A percentile compares a stretch with the other conserved stretches of the same genome.
phyloP scores from a whole-genome alignment of 2,329 filamentous ascomycete species.

The Calonectria pteridis region DNA sequence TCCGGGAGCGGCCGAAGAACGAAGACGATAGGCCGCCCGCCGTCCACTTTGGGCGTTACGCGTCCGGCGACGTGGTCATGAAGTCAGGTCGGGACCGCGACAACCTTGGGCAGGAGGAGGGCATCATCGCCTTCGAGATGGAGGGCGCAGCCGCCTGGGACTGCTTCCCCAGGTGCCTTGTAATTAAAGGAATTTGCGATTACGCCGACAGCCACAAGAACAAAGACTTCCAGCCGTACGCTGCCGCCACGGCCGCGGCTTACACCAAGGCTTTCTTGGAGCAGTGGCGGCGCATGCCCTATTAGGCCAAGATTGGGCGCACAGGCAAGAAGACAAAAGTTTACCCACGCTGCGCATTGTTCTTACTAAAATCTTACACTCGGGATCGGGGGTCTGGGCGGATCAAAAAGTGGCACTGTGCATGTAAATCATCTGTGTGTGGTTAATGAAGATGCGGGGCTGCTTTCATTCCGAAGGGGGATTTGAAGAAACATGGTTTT shows the following conservation, averaged over 20 bases:
- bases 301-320: too few species aligned
- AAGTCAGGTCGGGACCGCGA: constrained; percentile 2
- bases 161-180: background rate
- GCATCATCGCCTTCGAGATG: constrained; percentile 9
- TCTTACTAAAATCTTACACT: background rate
- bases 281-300: background rate
- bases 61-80: background rate
- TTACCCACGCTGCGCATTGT: too few species aligned
- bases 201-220: constrained; percentile 13
- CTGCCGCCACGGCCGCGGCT: background rate
- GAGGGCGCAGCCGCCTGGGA: background rate
- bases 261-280: background rate
- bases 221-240: background rate
- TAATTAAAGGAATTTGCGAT: constrained; percentile 10
- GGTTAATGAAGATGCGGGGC: background rate
- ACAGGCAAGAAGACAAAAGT: background rate
- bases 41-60: background rate
- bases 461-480: background rate
- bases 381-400: background rate
- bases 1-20: background rate
- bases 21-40: background rate
- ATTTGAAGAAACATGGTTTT: background rate
- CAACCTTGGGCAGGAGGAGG: background rate
- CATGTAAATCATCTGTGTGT: background rate
- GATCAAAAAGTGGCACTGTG: background rate